Conservation (phyloP, 2,329 filamentous ascomycete genomes). For the Anthostomella pinea region DNA sequence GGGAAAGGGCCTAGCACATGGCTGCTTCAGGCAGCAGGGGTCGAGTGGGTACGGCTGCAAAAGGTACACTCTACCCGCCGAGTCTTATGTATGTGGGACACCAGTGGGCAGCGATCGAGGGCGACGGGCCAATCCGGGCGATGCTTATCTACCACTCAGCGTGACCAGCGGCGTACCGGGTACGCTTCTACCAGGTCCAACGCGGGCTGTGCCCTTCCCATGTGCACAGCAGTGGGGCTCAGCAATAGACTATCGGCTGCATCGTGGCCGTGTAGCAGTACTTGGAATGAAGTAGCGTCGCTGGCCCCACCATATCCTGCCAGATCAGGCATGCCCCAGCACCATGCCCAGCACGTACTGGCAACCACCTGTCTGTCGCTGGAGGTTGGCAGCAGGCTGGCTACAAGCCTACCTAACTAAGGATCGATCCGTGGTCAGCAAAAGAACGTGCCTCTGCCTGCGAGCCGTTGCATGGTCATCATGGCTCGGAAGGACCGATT, state of each 20-base stretch:
- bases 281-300: too few relatives aligned
- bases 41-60: conserved; percentile 6
- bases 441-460: too few relatives aligned
- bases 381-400: too few relatives aligned
- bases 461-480: too few relatives aligned
- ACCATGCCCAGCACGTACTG: too few relatives aligned
- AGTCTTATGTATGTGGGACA: too few relatives aligned
- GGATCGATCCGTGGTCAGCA: too few relatives aligned
- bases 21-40: conserved; percentile 22
- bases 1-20: conserved; percentile 27
- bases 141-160: conserved; percentile 22
- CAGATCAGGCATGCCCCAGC: conserved; percentile 1
- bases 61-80: conserved; percentile 15
- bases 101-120: conserved; percentile 4
- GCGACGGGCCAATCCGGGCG: conserved; percentile 13
- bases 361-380: background rate
- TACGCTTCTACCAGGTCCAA: conserved; percentile 19
- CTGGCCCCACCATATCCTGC: conserved; percentile 1
- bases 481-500: too few relatives aligned
- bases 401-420: too few relatives aligned
- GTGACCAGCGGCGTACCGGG: conserved; percentile 23
- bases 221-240: conserved; percentile 25
- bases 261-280: conserved; percentile 24
- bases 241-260: conserved; percentile 20
- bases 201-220: conserved; percentile 18